Evolutionary conservation across 2,329 filamentous ascomycete species (phyloP).

Genomic region (Microdochium nivale): DNA sequence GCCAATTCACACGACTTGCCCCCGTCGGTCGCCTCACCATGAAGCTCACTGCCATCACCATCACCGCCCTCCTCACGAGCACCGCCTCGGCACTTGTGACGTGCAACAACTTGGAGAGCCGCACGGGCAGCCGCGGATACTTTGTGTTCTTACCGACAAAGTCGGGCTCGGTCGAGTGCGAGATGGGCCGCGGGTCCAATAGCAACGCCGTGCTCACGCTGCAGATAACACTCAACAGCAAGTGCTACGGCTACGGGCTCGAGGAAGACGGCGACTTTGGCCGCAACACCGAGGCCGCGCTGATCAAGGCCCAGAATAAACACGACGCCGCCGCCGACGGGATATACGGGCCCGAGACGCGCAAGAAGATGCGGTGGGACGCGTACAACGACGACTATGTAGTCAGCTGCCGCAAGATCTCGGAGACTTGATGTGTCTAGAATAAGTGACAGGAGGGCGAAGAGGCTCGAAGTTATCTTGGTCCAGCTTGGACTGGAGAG

Average conservation of each 20-base stretch:
- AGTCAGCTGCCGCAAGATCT: neutral
- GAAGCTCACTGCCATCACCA: neutral
- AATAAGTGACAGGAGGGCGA: neutral
- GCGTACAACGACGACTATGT: neutral
- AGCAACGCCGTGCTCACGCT: neutral
- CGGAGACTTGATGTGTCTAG: neutral
- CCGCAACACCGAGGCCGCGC: slow-evolving; percentile 3
- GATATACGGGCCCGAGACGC: slow-evolving; percentile 5
- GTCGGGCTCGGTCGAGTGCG: neutral
- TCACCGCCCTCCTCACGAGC: neutral
- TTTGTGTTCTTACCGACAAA: neutral
- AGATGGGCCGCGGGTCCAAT: neutral
- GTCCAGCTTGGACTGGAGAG: neutral
- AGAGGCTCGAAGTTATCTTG: neutral
- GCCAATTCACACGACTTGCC: neutral
- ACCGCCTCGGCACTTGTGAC: neutral
- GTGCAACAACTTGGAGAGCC: neutral
- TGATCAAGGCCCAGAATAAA: slow-evolving; percentile 3
- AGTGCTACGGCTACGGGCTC: slow-evolving; percentile 5
- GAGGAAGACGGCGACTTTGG: slow-evolving; percentile 7
- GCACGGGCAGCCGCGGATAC: neutral
- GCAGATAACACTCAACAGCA: slow-evolving; percentile 6
- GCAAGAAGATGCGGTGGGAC: slow-evolving; percentile 3
- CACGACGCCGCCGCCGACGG: slow-evolving; percentile 3
- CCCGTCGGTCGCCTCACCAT: neutral